Percentiles rank a stretch among this genome's conserved stretches.
These are phyloP conservation scores for Pseudohalonectria lignicola DNA, from an alignment of 2,329 filamentous ascomycete species.

Conservation along the genomic window DNA sequence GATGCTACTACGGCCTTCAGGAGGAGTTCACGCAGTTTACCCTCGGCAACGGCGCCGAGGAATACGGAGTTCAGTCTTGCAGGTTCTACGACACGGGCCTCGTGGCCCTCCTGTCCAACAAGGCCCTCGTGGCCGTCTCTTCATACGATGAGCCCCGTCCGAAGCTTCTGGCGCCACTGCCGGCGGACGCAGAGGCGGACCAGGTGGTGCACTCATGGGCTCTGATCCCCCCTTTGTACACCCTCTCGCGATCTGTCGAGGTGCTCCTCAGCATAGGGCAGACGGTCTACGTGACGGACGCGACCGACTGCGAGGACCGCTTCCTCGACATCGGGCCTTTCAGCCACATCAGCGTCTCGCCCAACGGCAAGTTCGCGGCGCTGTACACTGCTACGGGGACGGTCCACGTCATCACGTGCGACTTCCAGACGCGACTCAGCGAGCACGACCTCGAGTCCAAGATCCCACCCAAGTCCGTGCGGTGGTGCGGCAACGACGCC, in stretches of 20 bases:
- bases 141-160: conserved; percentile 87
- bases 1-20: conserved; percentile 85
- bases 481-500: conserved; percentile 95
- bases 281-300: conserved; percentile 80
- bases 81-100: conserved; percentile 89
- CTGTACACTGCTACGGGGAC: conserved; percentile 79
- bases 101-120: conserved; percentile 83
- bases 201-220: conserved; percentile 68
- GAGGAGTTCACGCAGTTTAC: conserved; percentile 93
- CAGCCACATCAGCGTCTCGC: conserved; percentile 79
- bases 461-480: conserved; percentile 75
- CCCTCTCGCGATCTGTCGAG: conserved; percentile 86
- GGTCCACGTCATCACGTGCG: conserved; percentile 86
- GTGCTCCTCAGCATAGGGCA: conserved; percentile 75
- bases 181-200: conserved; percentile 19
- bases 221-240: conserved; percentile 77
- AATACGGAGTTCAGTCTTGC: conserved; percentile 78
- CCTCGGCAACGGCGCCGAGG: conserved; percentile 79
- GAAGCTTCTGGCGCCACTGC: conserved; percentile 64
- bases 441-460: conserved; percentile 84
- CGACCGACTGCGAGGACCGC: conserved; percentile 82
- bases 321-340: conserved; percentile 89
- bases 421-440: conserved; percentile 85
- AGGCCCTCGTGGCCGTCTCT: conserved; percentile 74
- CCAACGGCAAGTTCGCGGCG: conserved; percentile 79